phyloP scores from a whole-genome alignment of 2,329 filamentous ascomycete genomes.

The Phialophora verrucosa region DNA sequence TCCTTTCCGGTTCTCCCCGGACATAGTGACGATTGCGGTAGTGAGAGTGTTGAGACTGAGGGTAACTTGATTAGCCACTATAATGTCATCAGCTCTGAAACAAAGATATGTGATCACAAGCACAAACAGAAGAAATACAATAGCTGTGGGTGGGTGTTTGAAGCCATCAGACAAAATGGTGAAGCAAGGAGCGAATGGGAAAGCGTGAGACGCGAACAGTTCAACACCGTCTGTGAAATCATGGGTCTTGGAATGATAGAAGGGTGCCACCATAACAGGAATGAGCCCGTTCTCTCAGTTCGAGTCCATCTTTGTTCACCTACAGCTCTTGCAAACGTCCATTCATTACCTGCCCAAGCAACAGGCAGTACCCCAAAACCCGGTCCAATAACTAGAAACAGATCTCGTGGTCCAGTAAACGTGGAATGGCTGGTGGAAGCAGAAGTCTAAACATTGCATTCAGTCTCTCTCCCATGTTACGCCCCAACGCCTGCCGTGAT shows the following conservation, averaged over 20 bases:
- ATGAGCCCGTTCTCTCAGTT: constrained; percentile 3
- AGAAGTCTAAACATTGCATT: constrained; percentile 35
- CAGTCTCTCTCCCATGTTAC: constrained; percentile 27
- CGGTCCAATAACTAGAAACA: constrained; percentile 28
- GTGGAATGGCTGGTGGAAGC: constrained; percentile 33
- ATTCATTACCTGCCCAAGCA: constrained; percentile 36
- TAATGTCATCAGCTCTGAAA: neutral
- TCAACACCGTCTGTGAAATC: constrained; percentile 21
- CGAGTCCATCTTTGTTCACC: constrained; percentile 13
- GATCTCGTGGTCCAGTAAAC: constrained; percentile 16
- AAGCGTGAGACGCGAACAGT: constrained; percentile 10
- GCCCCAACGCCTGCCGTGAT: constrained; percentile 33
- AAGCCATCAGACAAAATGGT: neutral
- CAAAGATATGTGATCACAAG: neutral
- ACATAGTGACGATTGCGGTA: neutral
- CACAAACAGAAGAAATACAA: neutral
- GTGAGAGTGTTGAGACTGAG: neutral
- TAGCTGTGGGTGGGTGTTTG: neutral
- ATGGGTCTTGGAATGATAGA: constrained; percentile 11
- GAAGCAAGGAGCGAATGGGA: constrained; percentile 10
- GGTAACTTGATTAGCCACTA: neutral
- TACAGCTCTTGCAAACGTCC: constrained; percentile 26
- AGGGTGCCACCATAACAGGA: neutral
- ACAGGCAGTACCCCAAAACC: constrained; percentile 18
- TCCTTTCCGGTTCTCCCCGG: neutral